Base-by-base conservation (phyloP, 768 basidiomycete genomes). In the Auriscalpium vulgare region DNA sequence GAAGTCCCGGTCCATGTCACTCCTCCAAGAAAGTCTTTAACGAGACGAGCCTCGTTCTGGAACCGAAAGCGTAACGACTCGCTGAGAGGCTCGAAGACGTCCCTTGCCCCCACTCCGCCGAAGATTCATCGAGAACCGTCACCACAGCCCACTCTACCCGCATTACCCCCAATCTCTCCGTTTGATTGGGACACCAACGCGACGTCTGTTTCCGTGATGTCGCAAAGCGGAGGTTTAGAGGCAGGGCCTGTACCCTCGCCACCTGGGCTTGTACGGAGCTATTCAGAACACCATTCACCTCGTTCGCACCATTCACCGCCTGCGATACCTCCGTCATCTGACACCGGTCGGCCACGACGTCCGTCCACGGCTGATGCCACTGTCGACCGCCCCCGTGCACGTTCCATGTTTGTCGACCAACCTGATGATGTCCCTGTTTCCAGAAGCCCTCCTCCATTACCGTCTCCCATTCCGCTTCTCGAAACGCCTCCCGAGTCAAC, bases 321-420 rank as follows among this genome's bases (percentile, higher is more conserved):
- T 40, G 29, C 35, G 17, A 40, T 10, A 51, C 37, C 23, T 47
- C 14, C 9, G 37, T 37, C 14, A 8, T 37, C 36, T 23, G 19
- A 19, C 38, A 38, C 13, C 29, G 13, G 36, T 17, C 55, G 37
- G 6, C 47, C 37, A 45, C 68, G 66, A 44, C 74, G 77, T 49
- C 78, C 78, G 43, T 62, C 67, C 17, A 78, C 76, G n/a, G 74
- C 77, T 37, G 77, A 76, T 60, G 66, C 76, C 1, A 8, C 47
- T 21, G 29, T 66, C 16, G 60, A 60, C n/a, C 69, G 68, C 48
- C 60, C 56, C 14, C 71, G 69, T 43, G 50, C 65, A 17, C 59
- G 58, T 35, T 67, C 72, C 10, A 55, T 68, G 36, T 72, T 73
- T 59, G 13, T 45, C 5, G 29, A 29, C 29, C 29, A 29, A 29